Base-by-base conservation (phyloP, 2,329 filamentous ascomycete species). In the Trichoderma hamatum region DNA sequence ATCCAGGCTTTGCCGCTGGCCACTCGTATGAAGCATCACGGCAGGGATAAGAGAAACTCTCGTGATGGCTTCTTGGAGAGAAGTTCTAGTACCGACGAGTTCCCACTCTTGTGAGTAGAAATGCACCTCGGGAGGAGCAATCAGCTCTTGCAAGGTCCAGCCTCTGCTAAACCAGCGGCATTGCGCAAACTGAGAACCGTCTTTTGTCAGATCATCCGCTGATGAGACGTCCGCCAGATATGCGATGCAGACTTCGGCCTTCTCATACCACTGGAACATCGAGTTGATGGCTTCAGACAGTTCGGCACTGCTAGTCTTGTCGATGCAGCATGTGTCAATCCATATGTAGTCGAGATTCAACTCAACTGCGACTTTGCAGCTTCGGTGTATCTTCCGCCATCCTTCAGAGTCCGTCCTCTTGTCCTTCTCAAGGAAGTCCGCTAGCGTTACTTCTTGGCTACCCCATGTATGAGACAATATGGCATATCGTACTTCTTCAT, bases 241-340 rank as follows among this genome's bases (percentile, higher is more conserved):
- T 4, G 74, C 74, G 28, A 76, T 72, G 61, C 76, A 78, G 10
- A 75, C 67, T 2, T 49, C 43, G 1, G 76, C 73, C 19, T 73
- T 69, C 5, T 73, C 73, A 52, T 78, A 78, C 77, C 77, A 78
- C 5, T 74, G 72, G 60, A 77, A 78, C 76, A 78, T 78, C 62
- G 76, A 78, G 51, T 76, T 76, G 69, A 76, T 76, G 30, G 75
- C 75, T 24, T 76, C 75, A 2, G 75, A 76, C 5, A 76, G 75
- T 60, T 78, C 77, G 1, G 77, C 74, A 16, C 74, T 77, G 60
- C 74, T 77, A 9, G 71, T 72, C 64, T 77, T 78, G 58, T 78
- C 76, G 21, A 78, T 78, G 55, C 76, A 78, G 58, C 75, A 76
- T 0, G 76, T 78, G 21, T 78, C 77, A 24, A 77, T 72, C 77